phyloP scores from a whole-genome alignment of 805 yeast species.

The Cyberlindnera petersonii region DNA sequence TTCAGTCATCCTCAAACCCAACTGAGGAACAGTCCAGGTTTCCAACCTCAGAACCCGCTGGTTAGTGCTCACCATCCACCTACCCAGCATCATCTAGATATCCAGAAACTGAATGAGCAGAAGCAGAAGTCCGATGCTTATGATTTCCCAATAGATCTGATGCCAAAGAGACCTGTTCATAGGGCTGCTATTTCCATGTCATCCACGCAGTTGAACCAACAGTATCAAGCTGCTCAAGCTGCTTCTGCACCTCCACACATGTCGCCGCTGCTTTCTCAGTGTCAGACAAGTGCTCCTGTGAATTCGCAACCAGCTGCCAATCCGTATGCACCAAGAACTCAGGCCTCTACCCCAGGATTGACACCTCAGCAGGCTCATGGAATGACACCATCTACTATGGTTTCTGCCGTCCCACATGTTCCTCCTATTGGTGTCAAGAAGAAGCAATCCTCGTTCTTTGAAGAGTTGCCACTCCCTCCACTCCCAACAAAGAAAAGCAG shows the following conservation, averaged over 20 bases:
- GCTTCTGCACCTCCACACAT: neutral
- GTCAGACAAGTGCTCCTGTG: neutral
- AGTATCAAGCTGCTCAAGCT: conserved; percentile 6
- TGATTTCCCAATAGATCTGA: conserved; percentile 62
- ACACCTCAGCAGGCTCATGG: neutral
- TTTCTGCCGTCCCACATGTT: neutral
- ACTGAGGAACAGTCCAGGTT: conserved; percentile 1
- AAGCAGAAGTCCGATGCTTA: conserved; percentile 72
- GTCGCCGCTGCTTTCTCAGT: neutral
- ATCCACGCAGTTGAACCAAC: conserved; percentile 13
- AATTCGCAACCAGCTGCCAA: neutral
- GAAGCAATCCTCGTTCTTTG: conserved; percentile 44
- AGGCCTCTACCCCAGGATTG: neutral
- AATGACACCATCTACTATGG: neutral
- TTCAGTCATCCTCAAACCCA: neutral
- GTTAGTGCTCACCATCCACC: conserved; percentile 8
- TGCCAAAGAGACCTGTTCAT: conserved; percentile 33
- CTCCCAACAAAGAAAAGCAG: conserved; percentile 13
- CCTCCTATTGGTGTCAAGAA: conserved; percentile 28
- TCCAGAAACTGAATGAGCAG: conserved; percentile 36
- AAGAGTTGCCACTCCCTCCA: conserved; percentile 48
- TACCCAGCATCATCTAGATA: conserved; percentile 19
- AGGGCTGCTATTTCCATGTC: conserved; percentile 21
- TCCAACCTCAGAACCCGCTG: neutral
- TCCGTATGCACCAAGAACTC: conserved; percentile 4